These are phyloP conservation scores for Mucor indicus DNA, from an alignment of 371 early-diverging fungal genomes.

Conservation along the genomic window DNA sequence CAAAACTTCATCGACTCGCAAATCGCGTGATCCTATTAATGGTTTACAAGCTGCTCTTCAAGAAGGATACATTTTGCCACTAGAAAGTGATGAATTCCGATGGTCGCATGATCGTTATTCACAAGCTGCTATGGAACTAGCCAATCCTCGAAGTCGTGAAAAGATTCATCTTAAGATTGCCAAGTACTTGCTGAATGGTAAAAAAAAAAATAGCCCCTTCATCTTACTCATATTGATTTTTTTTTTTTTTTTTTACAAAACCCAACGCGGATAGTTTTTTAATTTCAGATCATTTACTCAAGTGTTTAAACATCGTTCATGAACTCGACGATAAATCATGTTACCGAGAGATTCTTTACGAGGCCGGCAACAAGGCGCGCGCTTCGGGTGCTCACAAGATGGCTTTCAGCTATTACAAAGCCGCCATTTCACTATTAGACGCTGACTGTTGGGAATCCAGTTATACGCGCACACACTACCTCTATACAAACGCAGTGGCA, in stretches of 20 bases:
- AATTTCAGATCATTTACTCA: slow-evolving; percentile 40
- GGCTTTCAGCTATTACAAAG: slow-evolving; percentile 33
- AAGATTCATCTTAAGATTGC: slow-evolving; percentile 42
- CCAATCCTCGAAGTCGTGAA: slow-evolving; percentile 26
- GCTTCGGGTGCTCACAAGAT: slow-evolving; percentile 42
- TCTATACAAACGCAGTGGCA: slow-evolving; percentile 31
- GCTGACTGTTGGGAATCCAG: slow-evolving; percentile 17
- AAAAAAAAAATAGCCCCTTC: neutral
- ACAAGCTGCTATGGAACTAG: slow-evolving; percentile 47
- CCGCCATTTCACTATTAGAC: slow-evolving; percentile 24
- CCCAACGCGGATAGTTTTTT: slow-evolving; percentile 24
- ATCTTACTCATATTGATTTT: too few relatives aligned
- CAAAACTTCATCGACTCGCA: neutral
- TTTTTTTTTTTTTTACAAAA: slow-evolving; percentile 11
- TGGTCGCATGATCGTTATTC: slow-evolving; percentile 49
- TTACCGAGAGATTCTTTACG: slow-evolving; percentile 26
- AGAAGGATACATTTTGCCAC: slow-evolving; percentile 42
- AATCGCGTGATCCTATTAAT: slow-evolving; percentile 29
- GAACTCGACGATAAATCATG: slow-evolving; percentile 15
- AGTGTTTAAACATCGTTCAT: slow-evolving; percentile 24
- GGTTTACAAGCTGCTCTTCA: slow-evolving; percentile 45
- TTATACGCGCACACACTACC: slow-evolving; percentile 20
- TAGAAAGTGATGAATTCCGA: slow-evolving; percentile 41
- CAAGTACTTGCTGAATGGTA: slow-evolving; percentile 24
- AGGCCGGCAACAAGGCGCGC: slow-evolving; percentile 34